phyloP scores from a whole-genome alignment of 2,329 filamentous ascomycete species.

The Rhynchosporium secalis region DNA sequence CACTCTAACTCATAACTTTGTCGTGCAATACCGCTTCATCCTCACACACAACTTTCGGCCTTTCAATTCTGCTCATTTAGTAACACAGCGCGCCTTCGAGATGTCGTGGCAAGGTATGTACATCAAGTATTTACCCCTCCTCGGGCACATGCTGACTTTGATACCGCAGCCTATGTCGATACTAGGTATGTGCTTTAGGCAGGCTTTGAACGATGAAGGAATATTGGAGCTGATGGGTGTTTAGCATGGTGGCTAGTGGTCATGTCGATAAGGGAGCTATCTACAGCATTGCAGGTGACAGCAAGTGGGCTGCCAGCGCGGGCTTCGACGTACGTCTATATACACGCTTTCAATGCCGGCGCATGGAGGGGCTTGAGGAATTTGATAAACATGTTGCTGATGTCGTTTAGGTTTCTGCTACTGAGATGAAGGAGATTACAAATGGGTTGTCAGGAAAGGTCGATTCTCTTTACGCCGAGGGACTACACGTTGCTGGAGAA shows the following conservation, averaged over 20 bases:
- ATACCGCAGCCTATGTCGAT: slow-evolving; percentile 57
- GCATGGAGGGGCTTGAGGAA: not conserved
- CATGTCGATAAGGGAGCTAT: slow-evolving; percentile 85
- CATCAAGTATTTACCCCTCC: slow-evolving; percentile 35
- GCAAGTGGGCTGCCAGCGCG: slow-evolving; percentile 70
- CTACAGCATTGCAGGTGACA: slow-evolving; percentile 77
- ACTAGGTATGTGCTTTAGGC: slow-evolving; percentile 50
- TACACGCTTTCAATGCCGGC: not conserved
- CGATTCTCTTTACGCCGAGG: slow-evolving; percentile 68
- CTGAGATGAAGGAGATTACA: slow-evolving; percentile 60
- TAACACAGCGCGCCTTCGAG: slow-evolving; percentile 38
- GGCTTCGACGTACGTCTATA: slow-evolving; percentile 54
- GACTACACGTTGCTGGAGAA: slow-evolving; percentile 73
- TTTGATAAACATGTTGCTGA: slow-evolving; percentile 19
- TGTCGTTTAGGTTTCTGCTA: slow-evolving; percentile 52
- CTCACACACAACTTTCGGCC: slow-evolving; percentile 3
- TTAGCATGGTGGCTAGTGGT: slow-evolving; percentile 75
- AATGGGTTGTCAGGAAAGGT: slow-evolving; percentile 50
- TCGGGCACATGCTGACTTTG: slow-evolving; percentile 28
- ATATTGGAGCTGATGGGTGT: slow-evolving; percentile 29
- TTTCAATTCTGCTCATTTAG: slow-evolving; percentile 13
- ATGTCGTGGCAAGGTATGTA: slow-evolving; percentile 76
- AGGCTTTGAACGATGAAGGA: not conserved
- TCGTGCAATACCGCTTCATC: slow-evolving; percentile 10
- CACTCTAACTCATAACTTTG: slow-evolving; percentile 14